These are phyloP conservation scores for Balamuthia mandrillaris DNA, from an alignment of 208 protist species.

Conservation along the genomic window DNA sequence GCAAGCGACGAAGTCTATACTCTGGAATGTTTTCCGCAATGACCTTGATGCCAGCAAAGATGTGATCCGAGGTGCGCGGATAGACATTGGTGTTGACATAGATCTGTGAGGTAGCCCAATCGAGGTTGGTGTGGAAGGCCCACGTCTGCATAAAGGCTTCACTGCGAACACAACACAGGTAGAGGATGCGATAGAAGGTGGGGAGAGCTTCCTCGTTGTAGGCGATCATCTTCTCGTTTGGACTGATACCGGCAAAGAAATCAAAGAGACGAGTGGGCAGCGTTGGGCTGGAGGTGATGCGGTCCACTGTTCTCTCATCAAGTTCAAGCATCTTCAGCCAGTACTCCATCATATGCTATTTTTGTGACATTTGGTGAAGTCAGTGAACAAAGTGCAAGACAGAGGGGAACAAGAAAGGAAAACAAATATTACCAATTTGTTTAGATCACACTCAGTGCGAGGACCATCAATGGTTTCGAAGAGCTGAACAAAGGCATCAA, in stretches of 20 bases:
- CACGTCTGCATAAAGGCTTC: conserved; percentile 1
- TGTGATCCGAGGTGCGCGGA: neutral
- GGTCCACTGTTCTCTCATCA: conserved; percentile 13
- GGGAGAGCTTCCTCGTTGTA: conserved; percentile 49
- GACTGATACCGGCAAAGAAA: conserved; percentile 42
- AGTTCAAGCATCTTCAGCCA: neutral
- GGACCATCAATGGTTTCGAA: neutral
- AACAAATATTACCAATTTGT: too few relatives aligned
- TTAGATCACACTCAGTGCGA: neutral
- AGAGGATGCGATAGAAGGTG: conserved; percentile 42
- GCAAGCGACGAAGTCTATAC: neutral
- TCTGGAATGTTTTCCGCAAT: neutral
- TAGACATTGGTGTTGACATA: neutral
- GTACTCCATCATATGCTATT: conserved; percentile 37
- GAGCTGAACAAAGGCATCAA: conserved; percentile 5
- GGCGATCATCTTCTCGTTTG: conserved; percentile 40
- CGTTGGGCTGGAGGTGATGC: conserved; percentile 6
- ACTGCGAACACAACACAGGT: neutral
- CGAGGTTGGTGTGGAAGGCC: conserved; percentile 14
- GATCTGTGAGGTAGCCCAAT: conserved; percentile 40
- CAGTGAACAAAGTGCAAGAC: neutral
- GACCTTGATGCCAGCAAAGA: neutral
- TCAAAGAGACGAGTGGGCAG: conserved; percentile 37
- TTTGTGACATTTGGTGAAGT: neutral
- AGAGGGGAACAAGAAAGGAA: neutral